Percentiles rank a stretch among this genome's conserved stretches.
Evolutionary conservation across 2,329 filamentous ascomycete species (phyloP).

Genomic region (Neonectria hederae): DNA sequence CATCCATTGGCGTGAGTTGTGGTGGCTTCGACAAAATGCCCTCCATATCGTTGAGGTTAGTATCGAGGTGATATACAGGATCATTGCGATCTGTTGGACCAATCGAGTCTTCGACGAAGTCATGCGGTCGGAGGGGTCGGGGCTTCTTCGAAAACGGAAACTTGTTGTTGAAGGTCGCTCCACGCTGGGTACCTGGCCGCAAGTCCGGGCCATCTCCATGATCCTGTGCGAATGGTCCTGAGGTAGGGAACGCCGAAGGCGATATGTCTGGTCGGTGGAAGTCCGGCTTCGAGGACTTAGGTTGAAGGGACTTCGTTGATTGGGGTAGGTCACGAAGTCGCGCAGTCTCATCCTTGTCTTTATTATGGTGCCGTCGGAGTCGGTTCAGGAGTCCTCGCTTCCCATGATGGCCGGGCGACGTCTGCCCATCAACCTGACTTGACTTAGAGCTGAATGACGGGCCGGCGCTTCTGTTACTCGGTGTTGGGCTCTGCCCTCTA

Average conservation of each 20-base stretch:
- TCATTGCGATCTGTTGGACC: constrained; percentile 68
- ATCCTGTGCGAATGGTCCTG: constrained; percentile 43
- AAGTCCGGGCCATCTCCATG: constrained; percentile 45
- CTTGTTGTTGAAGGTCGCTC: constrained; percentile 68
- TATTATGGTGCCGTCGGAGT: constrained; percentile 63
- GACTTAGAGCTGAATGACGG: constrained; percentile 56
- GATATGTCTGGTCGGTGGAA: constrained; percentile 52
- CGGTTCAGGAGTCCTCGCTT: constrained; percentile 63
- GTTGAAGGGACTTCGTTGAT: constrained; percentile 63
- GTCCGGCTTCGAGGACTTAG: constrained; percentile 60
- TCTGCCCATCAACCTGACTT: constrained; percentile 62
- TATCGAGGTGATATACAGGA: constrained; percentile 81
- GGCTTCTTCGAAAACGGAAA: constrained; percentile 69
- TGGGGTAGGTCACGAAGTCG: constrained; percentile 60
- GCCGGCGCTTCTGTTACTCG: constrained; percentile 73
- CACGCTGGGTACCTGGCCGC: constrained; percentile 46
- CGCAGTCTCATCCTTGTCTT: constrained; percentile 58
- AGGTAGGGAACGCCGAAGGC: constrained; percentile 49
- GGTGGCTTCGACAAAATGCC: constrained; percentile 81
- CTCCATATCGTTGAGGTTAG: constrained; percentile 89
- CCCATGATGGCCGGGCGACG: constrained; percentile 65
- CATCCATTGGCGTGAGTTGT: constrained; percentile 76
- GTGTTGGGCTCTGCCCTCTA: constrained; percentile 83
- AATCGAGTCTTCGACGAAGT: constrained; percentile 67
- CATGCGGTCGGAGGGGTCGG: constrained; percentile 56